Base-by-base conservation (phyloP, 2,329 filamentous ascomycete species). In the Colletotrichum lupini region DNA sequence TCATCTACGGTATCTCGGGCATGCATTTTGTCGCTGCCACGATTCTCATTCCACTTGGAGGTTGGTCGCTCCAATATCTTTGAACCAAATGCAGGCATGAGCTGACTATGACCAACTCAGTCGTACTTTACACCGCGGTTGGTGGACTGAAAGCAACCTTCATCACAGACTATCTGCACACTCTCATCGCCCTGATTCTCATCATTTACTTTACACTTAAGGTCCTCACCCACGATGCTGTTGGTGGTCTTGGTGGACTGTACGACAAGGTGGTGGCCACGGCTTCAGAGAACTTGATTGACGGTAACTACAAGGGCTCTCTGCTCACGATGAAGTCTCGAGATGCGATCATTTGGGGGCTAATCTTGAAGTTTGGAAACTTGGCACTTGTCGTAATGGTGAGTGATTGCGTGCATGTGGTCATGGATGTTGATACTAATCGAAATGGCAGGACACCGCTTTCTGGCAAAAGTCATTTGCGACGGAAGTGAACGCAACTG, bases 231-330 rank as follows among this genome's bases (percentile, higher is more conserved):
- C 42, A 46, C 16, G 42, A 46, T 49, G 42, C 19, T 9, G 42
- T 49, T 9, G 42, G 42, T 49, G 42, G 42, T 7, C 42, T 49
- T 49, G 42, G 42, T n/a, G 42, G 42, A 4, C 16, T 49, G 6
- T 49, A 49, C 42, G 42, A 49, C 7, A 49, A 49, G 26, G n/a
- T 56, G 5, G 26, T 56, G 53, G 53, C 53, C 14, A 56, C 53
- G 24, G 53, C 53, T 24, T 63, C 61, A n/a, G 42, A 63, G 19
- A 63, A 63, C 3, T 28, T 63, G 61, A 63, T 63, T 1, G 61
- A 63, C 42, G 61, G 61, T 4, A 63, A 63, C 19, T 63, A 63
- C 42, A 32, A 63, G 26, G 61, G 61, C 24, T 63, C 61, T 63
- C 28, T 63, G 37, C 61, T 63, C 14, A 63, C 61, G 26, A 63